Conservation (phyloP, 1,284 basidiomycete genomes). For the Ganoderma lingzhi region DNA sequence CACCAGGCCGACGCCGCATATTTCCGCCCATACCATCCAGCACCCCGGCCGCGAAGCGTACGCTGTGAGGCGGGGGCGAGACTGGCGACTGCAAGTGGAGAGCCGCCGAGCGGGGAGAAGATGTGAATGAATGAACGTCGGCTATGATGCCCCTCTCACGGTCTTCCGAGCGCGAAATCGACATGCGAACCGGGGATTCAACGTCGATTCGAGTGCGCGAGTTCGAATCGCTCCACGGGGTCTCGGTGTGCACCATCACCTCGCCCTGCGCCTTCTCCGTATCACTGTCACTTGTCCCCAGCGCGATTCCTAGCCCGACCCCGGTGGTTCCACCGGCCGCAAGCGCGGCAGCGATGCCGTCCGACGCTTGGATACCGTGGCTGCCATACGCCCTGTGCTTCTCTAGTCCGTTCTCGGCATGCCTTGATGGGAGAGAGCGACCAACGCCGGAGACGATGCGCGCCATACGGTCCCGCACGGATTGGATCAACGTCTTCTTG, state of each 20-base stretch:
- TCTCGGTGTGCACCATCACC: background rate
- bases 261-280: background rate
- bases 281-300: slow-evolving; percentile 22
- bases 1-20: slow-evolving; percentile 31
- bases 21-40: slow-evolving; percentile 11
- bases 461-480: slow-evolving; percentile 25
- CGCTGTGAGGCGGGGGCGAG: slow-evolving; percentile 21
- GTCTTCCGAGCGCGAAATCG: slow-evolving; percentile 28
- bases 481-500: slow-evolving; percentile 27
- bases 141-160: slow-evolving; percentile 34
- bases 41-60: slow-evolving; percentile 15
- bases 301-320: slow-evolving; percentile 36
- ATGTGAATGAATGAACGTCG: slow-evolving; percentile 46
- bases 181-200: slow-evolving; percentile 26
- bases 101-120: slow-evolving; percentile 48
- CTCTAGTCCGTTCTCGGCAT: slow-evolving; percentile 19
- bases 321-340: slow-evolving; percentile 35
- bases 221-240: slow-evolving; percentile 14
- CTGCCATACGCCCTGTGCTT: slow-evolving; percentile 20
- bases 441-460: slow-evolving; percentile 12
- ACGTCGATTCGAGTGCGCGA: slow-evolving; percentile 21
- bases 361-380: slow-evolving; percentile 30
- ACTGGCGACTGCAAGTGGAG: slow-evolving; percentile 36
- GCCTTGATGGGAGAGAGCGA: slow-evolving; percentile 11
- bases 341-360: slow-evolving; percentile 38